A percentile compares a stretch with the other conserved stretches of the same genome.
phyloP scores from a whole-genome alignment of 768 basidiomycete genomes.

The Trametes sanguinea region DNA sequence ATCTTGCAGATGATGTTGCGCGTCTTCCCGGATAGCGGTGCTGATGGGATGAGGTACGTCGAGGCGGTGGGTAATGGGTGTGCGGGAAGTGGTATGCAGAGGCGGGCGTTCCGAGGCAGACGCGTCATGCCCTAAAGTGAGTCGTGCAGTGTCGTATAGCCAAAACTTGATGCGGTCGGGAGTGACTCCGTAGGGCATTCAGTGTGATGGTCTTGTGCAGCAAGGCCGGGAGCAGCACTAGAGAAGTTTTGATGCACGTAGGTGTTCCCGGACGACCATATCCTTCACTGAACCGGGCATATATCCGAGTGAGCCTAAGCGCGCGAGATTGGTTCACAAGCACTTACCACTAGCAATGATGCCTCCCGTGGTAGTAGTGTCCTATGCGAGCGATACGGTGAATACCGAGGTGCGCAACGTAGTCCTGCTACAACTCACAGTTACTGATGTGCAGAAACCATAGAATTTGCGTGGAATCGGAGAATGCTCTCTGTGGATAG shows the following conservation, averaged over 20 bases:
- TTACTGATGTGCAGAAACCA: constrained; percentile 76
- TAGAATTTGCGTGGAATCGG: constrained; percentile 76
- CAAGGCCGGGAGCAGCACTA: constrained; percentile 32
- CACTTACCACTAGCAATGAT: constrained; percentile 73
- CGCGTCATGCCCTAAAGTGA: too few species aligned
- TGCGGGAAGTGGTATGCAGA: too few species aligned
- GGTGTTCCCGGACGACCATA: constrained; percentile 79
- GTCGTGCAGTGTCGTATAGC: too few species aligned
- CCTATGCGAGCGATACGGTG: constrained; percentile 37
- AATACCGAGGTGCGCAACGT: neutral
- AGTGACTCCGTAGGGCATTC: too few species aligned
- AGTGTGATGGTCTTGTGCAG: too few species aligned
- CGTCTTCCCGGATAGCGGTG: too few species aligned
- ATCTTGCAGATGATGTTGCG: neutral
- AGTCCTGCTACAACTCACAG: constrained; percentile 41
- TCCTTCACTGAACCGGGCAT: constrained; percentile 56
- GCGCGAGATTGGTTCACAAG: neutral
- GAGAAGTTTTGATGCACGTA: constrained; percentile 71
- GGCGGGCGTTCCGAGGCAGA: too few species aligned
- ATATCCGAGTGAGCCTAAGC: neutral
- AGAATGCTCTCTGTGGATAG: constrained; percentile 76
- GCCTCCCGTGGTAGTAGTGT: constrained; percentile 70
- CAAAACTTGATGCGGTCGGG: too few species aligned
- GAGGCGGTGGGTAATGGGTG: neutral
- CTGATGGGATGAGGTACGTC: too few species aligned